phyloP scores from a whole-genome alignment of 2,329 filamentous ascomycete species.

The Aspergillus hiratsukae region DNA sequence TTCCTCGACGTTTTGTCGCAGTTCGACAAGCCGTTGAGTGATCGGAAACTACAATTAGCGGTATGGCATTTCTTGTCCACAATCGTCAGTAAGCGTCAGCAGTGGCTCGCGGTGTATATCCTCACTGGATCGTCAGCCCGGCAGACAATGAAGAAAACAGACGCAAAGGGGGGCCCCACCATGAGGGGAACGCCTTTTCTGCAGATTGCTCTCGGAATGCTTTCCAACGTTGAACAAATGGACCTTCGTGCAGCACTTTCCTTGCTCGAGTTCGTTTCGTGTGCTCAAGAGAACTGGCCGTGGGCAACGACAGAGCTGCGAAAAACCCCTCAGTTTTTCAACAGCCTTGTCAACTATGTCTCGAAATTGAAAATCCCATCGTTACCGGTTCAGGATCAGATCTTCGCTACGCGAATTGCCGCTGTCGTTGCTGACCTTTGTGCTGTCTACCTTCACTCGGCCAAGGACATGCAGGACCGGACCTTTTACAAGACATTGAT shows the following conservation, averaged over 20 bases:
- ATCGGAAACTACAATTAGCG: conserved; percentile 59
- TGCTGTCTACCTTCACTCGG: conserved; percentile 83
- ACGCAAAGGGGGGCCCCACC: conserved; percentile 46
- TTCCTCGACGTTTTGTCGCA: conserved; percentile 75
- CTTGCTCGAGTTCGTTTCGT: conserved; percentile 80
- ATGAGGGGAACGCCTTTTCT: conserved; percentile 64
- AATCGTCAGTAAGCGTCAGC: conserved; percentile 83
- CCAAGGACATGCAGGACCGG: conserved; percentile 68
- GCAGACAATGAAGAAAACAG: conserved; percentile 58
- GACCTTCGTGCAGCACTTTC: conserved; percentile 64
- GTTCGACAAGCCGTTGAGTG: conserved; percentile 69
- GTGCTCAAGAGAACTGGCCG: conserved; percentile 90
- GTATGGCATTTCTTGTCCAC: conserved; percentile 85
- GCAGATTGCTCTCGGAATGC: conserved; percentile 64
- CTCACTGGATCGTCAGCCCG: conserved; percentile 83
- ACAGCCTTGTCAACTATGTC: conserved; percentile 67
- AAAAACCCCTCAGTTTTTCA: conserved; percentile 68
- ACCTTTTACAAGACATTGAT: conserved; percentile 67
- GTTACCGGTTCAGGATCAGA: conserved; percentile 43
- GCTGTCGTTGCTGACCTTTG: conserved; percentile 82
- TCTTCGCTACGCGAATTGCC: conserved; percentile 65
- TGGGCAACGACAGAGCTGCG: conserved; percentile 83
- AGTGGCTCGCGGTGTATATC: conserved; percentile 92
- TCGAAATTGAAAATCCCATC: conserved; percentile 54
- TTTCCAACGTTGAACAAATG: conserved; percentile 62